Conservation (phyloP, 768 basidiomycete species). For the Chalciporus pseudorubinellus region DNA sequence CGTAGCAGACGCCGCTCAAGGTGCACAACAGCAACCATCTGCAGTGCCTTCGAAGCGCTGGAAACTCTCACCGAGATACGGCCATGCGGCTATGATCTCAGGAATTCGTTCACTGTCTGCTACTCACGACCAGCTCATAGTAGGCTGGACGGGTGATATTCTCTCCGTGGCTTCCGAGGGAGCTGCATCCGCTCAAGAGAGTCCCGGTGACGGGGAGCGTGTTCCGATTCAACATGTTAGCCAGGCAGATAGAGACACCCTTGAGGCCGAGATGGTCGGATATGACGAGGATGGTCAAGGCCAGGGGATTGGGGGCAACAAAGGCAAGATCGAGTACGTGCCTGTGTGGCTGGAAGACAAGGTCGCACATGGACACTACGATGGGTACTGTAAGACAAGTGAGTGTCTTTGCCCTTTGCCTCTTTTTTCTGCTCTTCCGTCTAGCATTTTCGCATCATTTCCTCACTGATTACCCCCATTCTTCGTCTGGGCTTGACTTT, state of each 20-base stretch:
- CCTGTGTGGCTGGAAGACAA: constrained; percentile 92
- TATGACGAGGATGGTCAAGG: constrained; percentile 44
- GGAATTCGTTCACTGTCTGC: constrained; percentile 83
- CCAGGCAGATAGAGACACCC: constrained; percentile 58
- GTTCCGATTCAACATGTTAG: constrained; percentile 52
- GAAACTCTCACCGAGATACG: constrained; percentile 77
- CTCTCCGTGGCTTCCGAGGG: constrained; percentile 42
- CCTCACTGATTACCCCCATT: background rate
- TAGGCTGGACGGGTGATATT: constrained; percentile 95
- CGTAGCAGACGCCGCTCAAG: constrained; percentile 4
- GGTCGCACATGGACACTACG: constrained; percentile 91
- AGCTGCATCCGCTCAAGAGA: constrained; percentile 27
- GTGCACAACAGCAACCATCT: constrained; percentile 2
- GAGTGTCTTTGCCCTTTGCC: constrained; percentile 33
- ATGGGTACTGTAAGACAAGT: constrained; percentile 98
- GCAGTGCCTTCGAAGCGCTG: constrained; percentile 44
- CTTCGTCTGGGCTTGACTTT: background rate
- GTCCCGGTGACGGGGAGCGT: constrained; percentile 17
- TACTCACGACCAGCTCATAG: constrained; percentile 86
- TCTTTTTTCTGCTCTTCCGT: background rate
- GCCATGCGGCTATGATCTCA: constrained; percentile 93
- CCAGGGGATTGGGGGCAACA: constrained; percentile 46
- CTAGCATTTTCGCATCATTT: background rate
- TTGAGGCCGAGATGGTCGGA: constrained; percentile 61
- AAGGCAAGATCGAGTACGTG: constrained; percentile 65